Base-by-base conservation (phyloP, 2,329 filamentous ascomycete species). In the Colletotrichum endophyticum region DNA sequence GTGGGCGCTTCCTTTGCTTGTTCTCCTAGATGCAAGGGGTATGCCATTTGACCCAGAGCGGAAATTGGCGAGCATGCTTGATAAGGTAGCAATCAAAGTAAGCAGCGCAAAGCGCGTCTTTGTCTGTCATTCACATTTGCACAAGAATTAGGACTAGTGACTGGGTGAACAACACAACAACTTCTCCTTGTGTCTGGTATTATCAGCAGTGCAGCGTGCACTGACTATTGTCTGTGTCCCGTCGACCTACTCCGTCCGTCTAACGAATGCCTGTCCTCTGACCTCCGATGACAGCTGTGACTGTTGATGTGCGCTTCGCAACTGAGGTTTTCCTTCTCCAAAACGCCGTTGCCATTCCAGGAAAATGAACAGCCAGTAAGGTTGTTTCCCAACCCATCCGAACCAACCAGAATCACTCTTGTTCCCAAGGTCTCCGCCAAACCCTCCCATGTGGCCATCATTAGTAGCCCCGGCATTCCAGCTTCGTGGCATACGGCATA, bases 261-360 rank as follows among this genome's bases (percentile, higher is more conserved):
- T 62, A 75, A 15, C 34, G 28, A 71, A 44, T 64, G 57, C 74
- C 30, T 68, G 39, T 12, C 30, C 49, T 68, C 19, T n/a, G 39
- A 39, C 39, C 39, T 49, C 32, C 62, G 34, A 27, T 56, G 30
- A 8, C 19, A 34, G 32, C 57, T 64, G 70, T 34, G 25, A 73
- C 70, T 66, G 70, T 63, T 34, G 28, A 44, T 27, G 13, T 66
- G 27, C 12, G 25, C 8, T 25, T 32, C 25, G 30, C 62, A 30
- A 53, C 27, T 34, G 36, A 44, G 28, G 49, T 44, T 76, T 76
- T 76, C 59, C 57, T 57, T 77, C 75, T 75, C 75, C 75, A 63
- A 67, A 77, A 77, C 75, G 72, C 75, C 75, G 6, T 28, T 72
- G 36, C 53, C 34, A 61, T 36, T 44, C 44, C 74, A 39, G 25